These are phyloP conservation scores for Aspergillus amoenus DNA, from an alignment of 2,329 filamentous ascomycete genomes.

Conservation along the genomic window DNA sequence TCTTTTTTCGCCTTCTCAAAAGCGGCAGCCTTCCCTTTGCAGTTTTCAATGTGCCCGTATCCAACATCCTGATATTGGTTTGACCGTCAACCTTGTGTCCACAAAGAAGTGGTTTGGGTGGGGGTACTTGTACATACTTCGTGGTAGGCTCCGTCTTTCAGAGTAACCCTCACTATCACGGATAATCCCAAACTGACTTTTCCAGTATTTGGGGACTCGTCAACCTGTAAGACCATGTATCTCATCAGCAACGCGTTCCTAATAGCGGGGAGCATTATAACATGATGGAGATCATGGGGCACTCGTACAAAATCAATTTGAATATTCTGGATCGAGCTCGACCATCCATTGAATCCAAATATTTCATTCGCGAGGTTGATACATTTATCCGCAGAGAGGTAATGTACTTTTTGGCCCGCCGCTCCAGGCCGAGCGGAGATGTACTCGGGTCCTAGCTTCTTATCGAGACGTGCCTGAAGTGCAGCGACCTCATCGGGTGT, in stretches of 20 bases:
- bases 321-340: constrained; percentile 89
- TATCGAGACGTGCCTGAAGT: constrained; percentile 80
- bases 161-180: constrained; percentile 84
- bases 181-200: constrained; percentile 84
- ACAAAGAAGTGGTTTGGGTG: constrained; percentile 1
- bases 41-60: constrained; percentile 95
- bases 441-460: constrained; percentile 93
- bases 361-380: constrained; percentile 94
- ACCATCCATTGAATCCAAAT: constrained; percentile 98
- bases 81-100: not conserved
- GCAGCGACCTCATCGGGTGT: constrained; percentile 89
- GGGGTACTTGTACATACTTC: constrained; percentile 53
- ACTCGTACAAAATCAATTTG: constrained; percentile 81
- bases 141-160: constrained; percentile 93
- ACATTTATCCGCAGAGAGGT: constrained; percentile 93
- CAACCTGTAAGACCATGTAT: constrained; percentile 52
- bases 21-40: constrained; percentile 88
- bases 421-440: constrained; percentile 84
- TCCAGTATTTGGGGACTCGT: constrained; percentile 74
- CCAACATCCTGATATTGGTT: constrained; percentile 67
- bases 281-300: not conserved
- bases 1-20: constrained; percentile 99
- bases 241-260: not conserved
- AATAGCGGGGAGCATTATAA: not conserved
- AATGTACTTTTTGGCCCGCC: constrained; percentile 83